Base-by-base conservation (phyloP, 768 basidiomycete genomes). In the Suillus paluster region DNA sequence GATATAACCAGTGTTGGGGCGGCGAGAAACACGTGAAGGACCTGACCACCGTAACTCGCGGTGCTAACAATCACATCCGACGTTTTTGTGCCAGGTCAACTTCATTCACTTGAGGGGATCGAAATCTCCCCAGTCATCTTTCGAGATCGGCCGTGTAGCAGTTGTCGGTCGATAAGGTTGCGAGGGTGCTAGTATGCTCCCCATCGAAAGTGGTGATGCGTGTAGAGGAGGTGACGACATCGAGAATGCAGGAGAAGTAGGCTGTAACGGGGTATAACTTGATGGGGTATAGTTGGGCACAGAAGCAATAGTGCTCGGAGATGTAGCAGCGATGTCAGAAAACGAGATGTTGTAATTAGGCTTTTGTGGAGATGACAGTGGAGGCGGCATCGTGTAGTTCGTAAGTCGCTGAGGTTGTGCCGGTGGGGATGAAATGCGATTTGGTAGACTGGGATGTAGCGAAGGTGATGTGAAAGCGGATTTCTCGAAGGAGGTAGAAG, bases 81-180 rank as follows among this genome's bases (percentile, higher is more conserved):
- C 27, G 34, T 54, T 33, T 33, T 19, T 50, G 19, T 33, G n/a
- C 14, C 25, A 17, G 30, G 30, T 67, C 14, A 57, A 27, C 17
- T 38, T 25, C 36, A 17, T 38, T 73, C 58, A 76, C 49, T 62
- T 75, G 33, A 75, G 73, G 14, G 92, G 92, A 78, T 94, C 92
- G 70, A 94, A 94, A 71, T 91, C 92, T 25, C 85, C 86, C 89
- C 90, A 92, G 62, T 87, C 87, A 65, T 87, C 83, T 67, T 88
- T 89, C 36, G 86, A 82, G 15, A 82, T 66, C 52, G 79, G 82
- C 64, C 86, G 86, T 17, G 79, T 72, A 7, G 79, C 34, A 21
- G 70, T 64, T 69, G 64, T 73, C 44, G 72, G 58, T 63, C 84
- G 83, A 12, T 82, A 75, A 12, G 84, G 79, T 63, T 85, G 85